Conservation (phyloP, 2,329 filamentous ascomycete species). For the Beauveria medogensis region DNA sequence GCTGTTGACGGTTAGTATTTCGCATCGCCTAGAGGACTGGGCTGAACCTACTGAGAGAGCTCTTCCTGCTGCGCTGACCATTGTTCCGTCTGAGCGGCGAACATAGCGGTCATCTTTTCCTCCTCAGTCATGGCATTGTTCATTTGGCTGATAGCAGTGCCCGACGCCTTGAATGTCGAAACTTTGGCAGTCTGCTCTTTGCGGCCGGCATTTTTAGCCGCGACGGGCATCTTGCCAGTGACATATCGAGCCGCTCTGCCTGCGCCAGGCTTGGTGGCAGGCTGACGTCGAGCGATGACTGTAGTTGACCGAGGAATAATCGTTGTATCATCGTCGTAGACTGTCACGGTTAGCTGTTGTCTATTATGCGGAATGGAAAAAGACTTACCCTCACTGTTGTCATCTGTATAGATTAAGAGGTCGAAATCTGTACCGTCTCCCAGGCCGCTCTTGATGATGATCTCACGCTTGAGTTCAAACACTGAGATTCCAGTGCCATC, state of each 20-base stretch:
- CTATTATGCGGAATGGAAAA: not conserved
- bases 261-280: constrained; percentile 75
- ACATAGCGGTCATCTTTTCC: constrained; percentile 87
- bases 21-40: not conserved
- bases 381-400: constrained; percentile 75
- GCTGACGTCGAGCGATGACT: constrained; percentile 80
- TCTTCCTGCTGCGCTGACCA: constrained; percentile 92
- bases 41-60: constrained; percentile 63
- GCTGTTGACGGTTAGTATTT: constrained; percentile 33
- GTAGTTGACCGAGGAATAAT: constrained; percentile 93
- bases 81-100: constrained; percentile 79
- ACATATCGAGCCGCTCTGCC: constrained; percentile 92
- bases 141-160: constrained; percentile 55
- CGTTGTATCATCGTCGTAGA: constrained; percentile 96
- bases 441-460: constrained; percentile 87
- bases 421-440: constrained; percentile 97
- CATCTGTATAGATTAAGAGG: constrained; percentile 86
- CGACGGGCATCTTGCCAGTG: constrained; percentile 87
- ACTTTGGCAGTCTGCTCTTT: constrained; percentile 55
- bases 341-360: constrained; percentile 39
- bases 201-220: constrained; percentile 71
- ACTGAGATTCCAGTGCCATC: constrained; percentile 97
- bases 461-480: constrained; percentile 97
- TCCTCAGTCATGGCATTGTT: constrained; percentile 83
- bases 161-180: constrained; percentile 43